Percentiles rank a stretch among this genome's conserved stretches.
phyloP scores from a whole-genome alignment of 2,329 filamentous ascomycete species.

The Aspergillus japonicus region DNA sequence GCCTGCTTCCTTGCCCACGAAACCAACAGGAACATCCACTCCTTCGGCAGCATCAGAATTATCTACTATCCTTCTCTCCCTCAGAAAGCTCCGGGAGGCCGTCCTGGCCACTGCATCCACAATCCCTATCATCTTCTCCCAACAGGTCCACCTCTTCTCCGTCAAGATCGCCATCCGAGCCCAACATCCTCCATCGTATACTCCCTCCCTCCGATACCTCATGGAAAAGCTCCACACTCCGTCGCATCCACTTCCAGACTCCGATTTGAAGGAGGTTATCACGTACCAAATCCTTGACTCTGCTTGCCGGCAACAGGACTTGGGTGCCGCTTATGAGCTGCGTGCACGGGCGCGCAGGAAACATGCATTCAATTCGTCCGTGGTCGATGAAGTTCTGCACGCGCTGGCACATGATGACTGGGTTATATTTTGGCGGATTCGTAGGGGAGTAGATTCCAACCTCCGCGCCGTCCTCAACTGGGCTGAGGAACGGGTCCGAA shows the following conservation, averaged over 20 bases:
- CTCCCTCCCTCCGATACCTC: conserved; percentile 79
- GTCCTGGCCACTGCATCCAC: conserved; percentile 70
- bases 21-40: conserved; percentile 26
- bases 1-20: conserved; percentile 29
- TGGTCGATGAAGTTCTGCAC: conserved; percentile 66
- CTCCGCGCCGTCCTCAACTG: conserved; percentile 76
- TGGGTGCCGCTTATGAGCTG: conserved; percentile 70
- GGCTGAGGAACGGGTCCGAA: conserved; percentile 70
- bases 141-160: conserved; percentile 88
- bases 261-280: conserved; percentile 76
- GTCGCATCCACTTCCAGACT: conserved; percentile 63
- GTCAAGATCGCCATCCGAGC: conserved; percentile 80
- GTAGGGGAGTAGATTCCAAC: conserved; percentile 74
- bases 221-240: conserved; percentile 67
- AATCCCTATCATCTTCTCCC: conserved; percentile 75
- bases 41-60: conserved; percentile 61
- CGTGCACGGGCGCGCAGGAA: conserved; percentile 48
- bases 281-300: conserved; percentile 83
- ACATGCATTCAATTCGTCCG: conserved; percentile 64
- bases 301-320: conserved; percentile 76
- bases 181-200: conserved; percentile 82
- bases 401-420: conserved; percentile 81
- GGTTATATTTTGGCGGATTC: conserved; percentile 70
- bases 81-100: conserved; percentile 89
- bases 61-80: conserved; percentile 72